Conservation (phyloP, 768 basidiomycete genomes). For the Suillus americanus region DNA sequence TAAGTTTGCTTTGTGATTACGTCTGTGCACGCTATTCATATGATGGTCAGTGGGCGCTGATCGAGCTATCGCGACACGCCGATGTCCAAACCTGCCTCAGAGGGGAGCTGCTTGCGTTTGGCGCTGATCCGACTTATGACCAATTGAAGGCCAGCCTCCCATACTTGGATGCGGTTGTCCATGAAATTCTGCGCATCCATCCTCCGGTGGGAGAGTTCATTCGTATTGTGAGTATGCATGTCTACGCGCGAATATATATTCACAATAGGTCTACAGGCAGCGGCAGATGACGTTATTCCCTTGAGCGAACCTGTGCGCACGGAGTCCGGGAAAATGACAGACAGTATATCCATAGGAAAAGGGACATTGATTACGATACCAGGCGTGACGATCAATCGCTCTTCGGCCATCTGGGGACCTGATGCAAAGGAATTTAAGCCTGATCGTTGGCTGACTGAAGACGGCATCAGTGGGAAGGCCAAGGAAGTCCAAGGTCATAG, state of each 20-base stretch:
- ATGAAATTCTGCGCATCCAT: neutral
- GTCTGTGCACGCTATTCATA: neutral
- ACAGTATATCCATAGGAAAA: neutral
- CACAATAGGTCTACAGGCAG: neutral
- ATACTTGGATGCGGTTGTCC: neutral
- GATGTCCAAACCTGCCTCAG: neutral
- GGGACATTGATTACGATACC: too few species aligned
- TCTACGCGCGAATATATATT: neutral
- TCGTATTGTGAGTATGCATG: neutral
- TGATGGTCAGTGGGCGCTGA: neutral
- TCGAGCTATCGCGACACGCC: neutral
- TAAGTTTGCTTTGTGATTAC: neutral
- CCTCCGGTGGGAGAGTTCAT: neutral
- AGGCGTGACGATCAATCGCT: neutral
- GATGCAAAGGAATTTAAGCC: neutral
- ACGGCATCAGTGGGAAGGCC: neutral
- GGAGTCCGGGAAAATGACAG: neutral
- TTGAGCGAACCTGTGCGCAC: neutral
- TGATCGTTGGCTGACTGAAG: neutral
- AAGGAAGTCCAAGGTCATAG: neutral
- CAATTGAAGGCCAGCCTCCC: neutral
- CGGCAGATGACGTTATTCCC: neutral
- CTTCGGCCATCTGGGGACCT: neutral
- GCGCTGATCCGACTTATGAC: neutral
- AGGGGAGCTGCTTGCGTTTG: neutral